Evolutionary conservation across 169 alveolate genomes (phyloP).

Genomic region (Besnoitia besnoiti): DNA sequence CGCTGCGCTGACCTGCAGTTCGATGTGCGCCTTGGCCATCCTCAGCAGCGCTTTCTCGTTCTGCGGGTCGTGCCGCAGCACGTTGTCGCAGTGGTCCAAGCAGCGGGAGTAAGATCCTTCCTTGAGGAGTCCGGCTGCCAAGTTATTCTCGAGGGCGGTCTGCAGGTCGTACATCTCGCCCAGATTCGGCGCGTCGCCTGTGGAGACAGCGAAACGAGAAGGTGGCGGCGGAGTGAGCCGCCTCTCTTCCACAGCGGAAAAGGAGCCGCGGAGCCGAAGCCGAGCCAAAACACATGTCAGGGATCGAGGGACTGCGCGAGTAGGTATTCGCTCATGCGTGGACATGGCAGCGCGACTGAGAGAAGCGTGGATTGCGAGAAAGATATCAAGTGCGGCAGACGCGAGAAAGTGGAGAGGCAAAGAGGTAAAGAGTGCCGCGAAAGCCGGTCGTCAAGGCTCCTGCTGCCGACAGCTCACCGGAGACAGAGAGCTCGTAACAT

Average conservation of each 20-base stretch:
- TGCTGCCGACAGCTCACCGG: not conserved
- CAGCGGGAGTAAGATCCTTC: not conserved
- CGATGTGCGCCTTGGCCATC: conserved; percentile 52
- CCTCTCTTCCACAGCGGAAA: too few relatives aligned
- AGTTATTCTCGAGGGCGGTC: conserved; percentile 29
- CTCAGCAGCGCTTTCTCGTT: conserved; percentile 50
- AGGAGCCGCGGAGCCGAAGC: not conserved
- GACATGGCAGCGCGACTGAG: too few relatives aligned
- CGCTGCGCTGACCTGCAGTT: not conserved
- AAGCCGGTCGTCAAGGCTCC: too few relatives aligned
- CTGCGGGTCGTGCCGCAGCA: conserved; percentile 4
- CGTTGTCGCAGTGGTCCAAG: conserved; percentile 52
- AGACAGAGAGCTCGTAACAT: conserved; percentile 25
- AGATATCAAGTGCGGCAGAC: too few relatives aligned
- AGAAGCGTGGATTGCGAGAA: too few relatives aligned
- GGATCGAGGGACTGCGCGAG: too few relatives aligned
- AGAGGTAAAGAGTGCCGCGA: too few relatives aligned
- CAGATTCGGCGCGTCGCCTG: not conserved
- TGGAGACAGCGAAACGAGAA: not conserved
- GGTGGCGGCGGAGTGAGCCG: too few relatives aligned
- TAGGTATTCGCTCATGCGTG: too few relatives aligned
- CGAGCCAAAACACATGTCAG: too few relatives aligned
- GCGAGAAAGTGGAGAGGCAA: too few relatives aligned
- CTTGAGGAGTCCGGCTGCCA: conserved; percentile 54
- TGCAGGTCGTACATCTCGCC: not conserved